Conservation (phyloP, 495 filamentous ascomycete species). For the Filosporella fistucella region DNA sequence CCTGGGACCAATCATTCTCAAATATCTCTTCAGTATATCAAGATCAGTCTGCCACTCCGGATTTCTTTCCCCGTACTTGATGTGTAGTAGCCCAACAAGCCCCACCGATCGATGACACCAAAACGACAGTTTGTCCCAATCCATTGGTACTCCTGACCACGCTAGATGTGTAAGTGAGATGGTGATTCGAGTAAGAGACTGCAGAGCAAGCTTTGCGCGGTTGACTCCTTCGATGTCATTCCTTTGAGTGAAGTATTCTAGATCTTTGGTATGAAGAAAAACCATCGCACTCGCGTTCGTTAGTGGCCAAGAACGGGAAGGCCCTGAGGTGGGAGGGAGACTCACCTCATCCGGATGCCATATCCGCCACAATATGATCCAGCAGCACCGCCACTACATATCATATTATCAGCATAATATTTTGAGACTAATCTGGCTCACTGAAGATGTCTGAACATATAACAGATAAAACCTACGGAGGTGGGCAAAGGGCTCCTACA, state of each 20-base stretch:
- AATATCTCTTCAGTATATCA: constrained; percentile 6
- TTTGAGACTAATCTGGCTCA: too few relatives aligned
- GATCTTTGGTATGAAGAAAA: too few relatives aligned
- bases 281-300: too few relatives aligned
- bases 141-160: neutral
- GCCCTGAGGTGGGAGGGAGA: too few relatives aligned
- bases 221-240: neutral
- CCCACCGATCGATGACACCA: constrained; percentile 10
- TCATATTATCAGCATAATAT: too few relatives aligned
- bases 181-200: neutral
- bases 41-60: constrained; percentile 4
- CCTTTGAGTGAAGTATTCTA: too few relatives aligned
- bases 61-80: constrained; percentile 7
- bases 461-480: constrained; percentile 3
- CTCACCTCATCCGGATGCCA: constrained; percentile 7
- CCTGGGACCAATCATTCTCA: too few relatives aligned
- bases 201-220: constrained; percentile 2
- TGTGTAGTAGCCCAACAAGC: constrained; percentile 2
- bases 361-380: constrained; percentile 15
- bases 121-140: constrained; percentile 6
- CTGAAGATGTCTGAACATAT: neutral
- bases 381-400: constrained; percentile 1
- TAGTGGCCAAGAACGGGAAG: too few relatives aligned
- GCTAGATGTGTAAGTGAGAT: neutral
- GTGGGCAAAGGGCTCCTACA: constrained; percentile 3